Conservation (phyloP, 805 yeast genomes). For the Kuraishia capsulata region DNA sequence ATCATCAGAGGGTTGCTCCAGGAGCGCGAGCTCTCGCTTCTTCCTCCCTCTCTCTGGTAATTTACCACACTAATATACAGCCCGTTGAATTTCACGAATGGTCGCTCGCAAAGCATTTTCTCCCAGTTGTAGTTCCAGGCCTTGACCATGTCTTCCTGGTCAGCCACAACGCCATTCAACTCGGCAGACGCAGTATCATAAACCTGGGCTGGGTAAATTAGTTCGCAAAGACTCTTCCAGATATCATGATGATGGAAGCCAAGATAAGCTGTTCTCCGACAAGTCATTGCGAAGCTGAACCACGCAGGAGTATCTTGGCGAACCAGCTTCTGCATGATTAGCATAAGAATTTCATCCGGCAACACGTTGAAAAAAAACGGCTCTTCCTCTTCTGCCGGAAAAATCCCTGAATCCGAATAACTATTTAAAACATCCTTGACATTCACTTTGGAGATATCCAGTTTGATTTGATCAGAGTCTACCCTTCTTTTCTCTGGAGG, state of each 20-base stretch:
- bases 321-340: conserved; percentile 39
- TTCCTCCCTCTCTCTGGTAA: conserved; percentile 77
- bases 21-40: conserved; percentile 52
- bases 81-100: conserved; percentile 75
- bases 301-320: conserved; percentile 49
- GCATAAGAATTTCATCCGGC: conserved; percentile 50
- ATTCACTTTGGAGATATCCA: conserved; percentile 31
- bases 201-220: conserved; percentile 43
- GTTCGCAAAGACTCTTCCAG: conserved; percentile 41
- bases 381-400: conserved; percentile 17
- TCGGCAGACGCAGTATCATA: conserved; percentile 36
- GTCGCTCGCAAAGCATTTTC: conserved; percentile 52
- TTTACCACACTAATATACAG: conserved; percentile 79
- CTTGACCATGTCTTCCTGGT: conserved; percentile 25
- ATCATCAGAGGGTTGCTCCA: conserved; percentile 73
- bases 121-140: conserved; percentile 37
- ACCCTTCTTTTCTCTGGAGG: conserved; percentile 9
- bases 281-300: conserved; percentile 51
- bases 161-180: conserved; percentile 23
- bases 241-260: conserved; percentile 43
- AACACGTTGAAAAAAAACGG: conserved; percentile 35
- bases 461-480: conserved; percentile 10
- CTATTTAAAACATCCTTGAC: conserved; percentile 29
- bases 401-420: conserved; percentile 20
- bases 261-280: conserved; percentile 44